These are phyloP conservation scores for Croton laevigatus DNA, from an alignment of 441 rosid genomes.

Conservation along the genomic window DNA sequence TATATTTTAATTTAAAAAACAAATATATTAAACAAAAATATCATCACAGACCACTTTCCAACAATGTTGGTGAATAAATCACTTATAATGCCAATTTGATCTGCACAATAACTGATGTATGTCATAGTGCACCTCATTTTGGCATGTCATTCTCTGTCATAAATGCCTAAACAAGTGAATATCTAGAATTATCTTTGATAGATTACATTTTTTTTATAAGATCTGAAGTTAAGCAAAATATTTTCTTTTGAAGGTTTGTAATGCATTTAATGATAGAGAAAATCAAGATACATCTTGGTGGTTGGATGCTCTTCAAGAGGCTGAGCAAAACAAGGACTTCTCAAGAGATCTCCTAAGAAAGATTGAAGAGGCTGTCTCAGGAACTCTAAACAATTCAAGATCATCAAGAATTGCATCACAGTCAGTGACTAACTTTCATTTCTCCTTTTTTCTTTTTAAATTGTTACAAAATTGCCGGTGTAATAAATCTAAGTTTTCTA, in stretches of 20 bases:
- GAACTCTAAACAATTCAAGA: slow-evolving; percentile 54
- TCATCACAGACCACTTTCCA: no score
- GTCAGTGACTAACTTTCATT: slow-evolving; percentile 41
- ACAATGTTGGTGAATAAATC: not conserved
- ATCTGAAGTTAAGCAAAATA: slow-evolving; percentile 3
- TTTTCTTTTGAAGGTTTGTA: slow-evolving; percentile 55
- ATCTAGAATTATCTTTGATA: not conserved
- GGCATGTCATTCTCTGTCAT: not conserved
- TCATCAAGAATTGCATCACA: slow-evolving; percentile 52
- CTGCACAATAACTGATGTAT: not conserved
- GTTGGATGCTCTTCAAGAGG: slow-evolving; percentile 74
- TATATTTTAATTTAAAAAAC: no score
- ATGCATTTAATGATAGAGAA: slow-evolving; percentile 43
- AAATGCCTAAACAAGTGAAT: not conserved
- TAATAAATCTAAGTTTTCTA: not conserved
- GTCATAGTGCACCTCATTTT: not conserved
- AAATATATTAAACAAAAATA: no score
- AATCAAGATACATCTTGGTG: slow-evolving; percentile 68
- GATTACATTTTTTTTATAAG: slow-evolving; percentile 8
- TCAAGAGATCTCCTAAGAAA: slow-evolving; percentile 70
- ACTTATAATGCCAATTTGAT: not conserved
- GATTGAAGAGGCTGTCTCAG: slow-evolving; percentile 79
- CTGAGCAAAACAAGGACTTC: slow-evolving; percentile 62
- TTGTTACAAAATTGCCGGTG: not conserved
- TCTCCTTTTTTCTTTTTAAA: not conserved